Percentiles rank a stretch among this genome's conserved stretches.
Conservation (phyloP, 2,329 filamentous ascomycete species). For the Mycogone perniciosa region DNA sequence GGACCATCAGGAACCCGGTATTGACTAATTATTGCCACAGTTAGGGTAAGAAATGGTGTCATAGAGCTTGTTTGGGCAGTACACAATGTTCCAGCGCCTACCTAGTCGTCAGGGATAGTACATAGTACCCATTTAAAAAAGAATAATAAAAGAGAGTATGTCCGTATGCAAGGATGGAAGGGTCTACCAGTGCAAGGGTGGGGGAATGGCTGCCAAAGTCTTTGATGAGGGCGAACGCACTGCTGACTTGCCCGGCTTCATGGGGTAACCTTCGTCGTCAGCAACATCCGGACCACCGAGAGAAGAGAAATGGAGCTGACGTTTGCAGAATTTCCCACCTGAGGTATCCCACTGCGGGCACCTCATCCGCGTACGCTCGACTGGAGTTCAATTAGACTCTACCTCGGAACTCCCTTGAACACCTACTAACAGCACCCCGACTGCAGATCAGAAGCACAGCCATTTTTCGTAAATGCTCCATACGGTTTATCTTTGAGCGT, state of each 20-base stretch:
- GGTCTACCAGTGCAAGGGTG: constrained; percentile 85
- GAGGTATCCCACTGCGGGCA: constrained; percentile 84
- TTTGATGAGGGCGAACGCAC: constrained; percentile 74
- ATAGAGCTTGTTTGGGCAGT: too few relatives aligned
- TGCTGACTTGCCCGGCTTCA: not conserved
- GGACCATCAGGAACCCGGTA: too few relatives aligned
- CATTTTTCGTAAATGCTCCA: constrained; percentile 80
- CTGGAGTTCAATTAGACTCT: not conserved
- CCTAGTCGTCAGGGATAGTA: too few relatives aligned
- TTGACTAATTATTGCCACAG: too few relatives aligned
- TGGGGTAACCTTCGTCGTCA: constrained; percentile 27
- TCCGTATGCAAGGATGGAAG: constrained; percentile 71
- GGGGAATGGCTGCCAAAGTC: constrained; percentile 65
- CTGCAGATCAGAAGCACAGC: constrained; percentile 74
- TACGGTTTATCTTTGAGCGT: constrained; percentile 77
- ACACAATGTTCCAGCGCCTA: too few relatives aligned
- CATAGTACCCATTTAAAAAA: too few relatives aligned
- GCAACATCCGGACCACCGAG: not conserved
- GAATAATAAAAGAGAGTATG: too few relatives aligned
- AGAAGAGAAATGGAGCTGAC: not conserved
- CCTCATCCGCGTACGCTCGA: constrained; percentile 45
- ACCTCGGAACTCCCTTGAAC: not conserved
- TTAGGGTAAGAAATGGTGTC: too few relatives aligned
- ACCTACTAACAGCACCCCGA: constrained; percentile 27
- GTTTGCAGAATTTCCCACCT: constrained; percentile 73